phyloP scores from a whole-genome alignment of 2,329 filamentous ascomycete species.

The Huntiella abstrusa region DNA sequence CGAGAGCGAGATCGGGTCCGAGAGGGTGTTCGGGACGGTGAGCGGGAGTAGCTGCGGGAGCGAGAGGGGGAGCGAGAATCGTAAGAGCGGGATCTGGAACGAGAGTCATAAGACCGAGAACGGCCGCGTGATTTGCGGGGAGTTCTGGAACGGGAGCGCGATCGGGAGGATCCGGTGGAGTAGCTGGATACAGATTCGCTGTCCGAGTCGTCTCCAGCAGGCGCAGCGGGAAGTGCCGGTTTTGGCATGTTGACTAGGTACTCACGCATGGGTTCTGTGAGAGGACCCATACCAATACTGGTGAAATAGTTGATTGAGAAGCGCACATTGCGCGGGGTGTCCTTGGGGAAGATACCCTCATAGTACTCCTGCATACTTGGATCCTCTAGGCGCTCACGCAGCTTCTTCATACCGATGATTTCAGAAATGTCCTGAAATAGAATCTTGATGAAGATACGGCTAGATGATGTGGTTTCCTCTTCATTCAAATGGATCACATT shows the following conservation, averaged over 20 bases:
- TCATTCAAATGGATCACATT: slow-evolving; percentile 78
- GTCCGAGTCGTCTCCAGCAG: slow-evolving; percentile 38
- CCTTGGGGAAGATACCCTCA: slow-evolving; percentile 72
- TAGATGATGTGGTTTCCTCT: slow-evolving; percentile 89
- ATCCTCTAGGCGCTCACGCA: slow-evolving; percentile 60
- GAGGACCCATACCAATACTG: slow-evolving; percentile 82
- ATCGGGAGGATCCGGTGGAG: slow-evolving; percentile 39
- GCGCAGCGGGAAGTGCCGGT: slow-evolving; percentile 52
- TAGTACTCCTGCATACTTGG: slow-evolving; percentile 61
- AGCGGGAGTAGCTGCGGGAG: slow-evolving; percentile 6
- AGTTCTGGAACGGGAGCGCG: slow-evolving; percentile 26
- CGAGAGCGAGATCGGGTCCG: slow-evolving; percentile 22
- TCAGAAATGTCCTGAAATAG: slow-evolving; percentile 83
- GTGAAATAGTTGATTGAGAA: slow-evolving; percentile 99
- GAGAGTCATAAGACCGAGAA: slow-evolving; percentile 12
- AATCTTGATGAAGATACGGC: slow-evolving; percentile 97
- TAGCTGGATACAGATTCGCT: slow-evolving; percentile 62
- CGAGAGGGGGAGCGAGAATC: slow-evolving; percentile 17
- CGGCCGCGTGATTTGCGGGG: slow-evolving; percentile 14
- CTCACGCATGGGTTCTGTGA: slow-evolving; percentile 92
- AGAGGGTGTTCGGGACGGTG: not conserved
- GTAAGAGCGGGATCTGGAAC: slow-evolving; percentile 13
- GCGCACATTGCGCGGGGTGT: slow-evolving; percentile 74
- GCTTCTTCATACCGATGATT: slow-evolving; percentile 63
- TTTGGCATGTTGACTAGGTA: slow-evolving; percentile 79